Evolutionary conservation across 768 basidiomycete genomes (phyloP), one percentile per base, ranked within the genome.

Genomic region (Pisolithus tinctorius): DNA sequence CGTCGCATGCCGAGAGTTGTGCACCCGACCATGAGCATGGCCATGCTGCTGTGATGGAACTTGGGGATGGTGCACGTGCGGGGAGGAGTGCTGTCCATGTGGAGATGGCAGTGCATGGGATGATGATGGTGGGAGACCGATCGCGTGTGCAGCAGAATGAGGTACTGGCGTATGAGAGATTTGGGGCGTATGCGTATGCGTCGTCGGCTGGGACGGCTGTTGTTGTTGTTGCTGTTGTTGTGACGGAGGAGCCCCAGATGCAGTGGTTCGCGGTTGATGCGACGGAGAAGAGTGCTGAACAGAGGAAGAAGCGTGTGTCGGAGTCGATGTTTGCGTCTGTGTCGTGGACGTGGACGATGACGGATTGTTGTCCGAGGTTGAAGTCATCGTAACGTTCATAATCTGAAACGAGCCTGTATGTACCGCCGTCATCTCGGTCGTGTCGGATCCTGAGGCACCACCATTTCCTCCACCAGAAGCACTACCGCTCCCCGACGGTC

Each of bases 391-490:
- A 53, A 64, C 53, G 0, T 61, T 11, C 48, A 64, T 30, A 44
- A 82, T 69, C 60, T 83, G 82, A 60, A 84, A 84, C n/a, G 82
- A 79, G 0, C 80, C 69, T 57, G 82, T 79, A 57, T 83, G 81
- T 25, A 72, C 73, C 7, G 54, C 49, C 60, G 68, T 66, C 45
- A 64, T 48, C 1, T 59, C 57, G 11, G 43, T 27, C 49, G 48
- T 9, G 66, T 36, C 42, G 4, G 41, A 17, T 4, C 26, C 49
- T 11, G 50, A 45, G 30, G 45, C 52, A 4, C 43, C 50, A n/a
- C 42, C 29, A 14, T n/a, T 9, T 13, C 36, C 37, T 0, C 47
- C 55, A 1, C 48, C 36, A 64, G 72, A 2, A 61, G 54, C 30
- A 63, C 56, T 40, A 63, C 70, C 39, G 50, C 56, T 55, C 51